Evolutionary conservation across 352 stramenopile species (phyloP).

Genomic region (Globisporangium solare): DNA sequence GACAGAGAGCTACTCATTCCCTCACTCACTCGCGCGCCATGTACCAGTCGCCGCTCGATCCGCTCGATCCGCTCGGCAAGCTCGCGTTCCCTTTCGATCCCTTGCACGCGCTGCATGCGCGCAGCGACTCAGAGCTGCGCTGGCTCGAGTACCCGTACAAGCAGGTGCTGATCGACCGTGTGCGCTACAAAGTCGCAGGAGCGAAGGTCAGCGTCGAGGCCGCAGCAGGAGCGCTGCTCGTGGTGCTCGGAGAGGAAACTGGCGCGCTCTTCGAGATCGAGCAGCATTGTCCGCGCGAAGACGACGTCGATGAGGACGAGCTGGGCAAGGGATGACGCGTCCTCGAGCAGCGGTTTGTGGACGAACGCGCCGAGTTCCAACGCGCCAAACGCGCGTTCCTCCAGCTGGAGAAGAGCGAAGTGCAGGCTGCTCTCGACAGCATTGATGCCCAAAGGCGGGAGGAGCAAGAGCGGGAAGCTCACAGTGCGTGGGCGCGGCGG

Average conservation of each 20-base stretch:
- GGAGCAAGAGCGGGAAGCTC: slow-evolving; percentile 23
- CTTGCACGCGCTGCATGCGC: slow-evolving; percentile 36
- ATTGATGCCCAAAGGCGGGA: slow-evolving; percentile 26
- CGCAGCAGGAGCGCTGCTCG: slow-evolving; percentile 48
- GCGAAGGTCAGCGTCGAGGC: slow-evolving; percentile 26
- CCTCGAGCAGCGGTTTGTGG: slow-evolving; percentile 35
- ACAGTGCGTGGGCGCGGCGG: slow-evolving; percentile 32
- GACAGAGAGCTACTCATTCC: too few relatives aligned
- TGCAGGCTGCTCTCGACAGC: slow-evolving; percentile 26
- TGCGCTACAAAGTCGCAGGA: slow-evolving; percentile 30
- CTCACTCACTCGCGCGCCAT: slow-evolving; percentile 22
- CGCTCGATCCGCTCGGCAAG: slow-evolving; percentile 26
- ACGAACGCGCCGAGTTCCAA: slow-evolving; percentile 44
- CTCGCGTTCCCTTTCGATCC: slow-evolving; percentile 60
- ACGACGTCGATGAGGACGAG: slow-evolving; percentile 8
- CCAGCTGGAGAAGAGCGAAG: slow-evolving; percentile 32
- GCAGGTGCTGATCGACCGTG: slow-evolving; percentile 51
- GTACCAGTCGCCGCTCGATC: slow-evolving; percentile 43
- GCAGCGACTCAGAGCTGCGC: slow-evolving; percentile 32
- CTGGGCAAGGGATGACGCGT: slow-evolving; percentile 16
- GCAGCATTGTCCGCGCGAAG: slow-evolving; percentile 20
- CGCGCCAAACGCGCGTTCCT: slow-evolving; percentile 43
- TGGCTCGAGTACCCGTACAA: slow-evolving; percentile 75
- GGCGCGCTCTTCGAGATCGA: slow-evolving; percentile 41
- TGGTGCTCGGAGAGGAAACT: slow-evolving; percentile 34